Evolutionary conservation across 176 grass and related monocot genomes (phyloP).

Genomic region (Carex scoparia): DNA sequence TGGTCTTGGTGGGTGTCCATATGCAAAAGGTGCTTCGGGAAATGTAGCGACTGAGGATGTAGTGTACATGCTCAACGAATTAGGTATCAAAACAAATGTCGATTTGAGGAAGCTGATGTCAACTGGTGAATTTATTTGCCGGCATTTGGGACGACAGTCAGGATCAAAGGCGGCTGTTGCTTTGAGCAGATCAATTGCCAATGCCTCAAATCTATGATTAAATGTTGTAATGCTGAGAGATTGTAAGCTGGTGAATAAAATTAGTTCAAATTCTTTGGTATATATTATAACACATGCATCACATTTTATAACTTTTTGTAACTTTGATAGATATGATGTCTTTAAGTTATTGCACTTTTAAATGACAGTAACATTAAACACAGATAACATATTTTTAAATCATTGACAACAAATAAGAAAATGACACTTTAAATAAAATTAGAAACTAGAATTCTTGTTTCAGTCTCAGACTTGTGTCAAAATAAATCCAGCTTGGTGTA

Average conservation of each 20-base stretch:
- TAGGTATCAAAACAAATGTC: constrained; percentile 63
- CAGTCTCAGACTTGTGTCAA: not conserved
- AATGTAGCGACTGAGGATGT: constrained; percentile 85
- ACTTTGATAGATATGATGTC: too few species aligned
- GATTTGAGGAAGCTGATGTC: constrained; percentile 67
- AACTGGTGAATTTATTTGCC: constrained; percentile 68
- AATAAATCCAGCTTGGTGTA: not conserved
- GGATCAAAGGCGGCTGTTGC: constrained; percentile 72
- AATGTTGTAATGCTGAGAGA: too few species aligned
- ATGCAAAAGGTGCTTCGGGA: constrained; percentile 74
- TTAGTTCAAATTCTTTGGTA: not conserved
- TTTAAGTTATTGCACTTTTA: not conserved
- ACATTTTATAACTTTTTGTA: not conserved
- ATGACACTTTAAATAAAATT: constrained; percentile 1
- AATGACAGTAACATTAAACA: not conserved
- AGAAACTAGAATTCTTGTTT: not conserved
- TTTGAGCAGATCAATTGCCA: constrained; percentile 33
- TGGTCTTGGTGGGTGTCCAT: constrained; percentile 74
- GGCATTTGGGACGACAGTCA: constrained; percentile 52
- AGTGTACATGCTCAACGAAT: constrained; percentile 88
- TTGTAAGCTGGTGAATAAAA: not conserved
- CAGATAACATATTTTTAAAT: not conserved
- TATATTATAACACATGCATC: not conserved
- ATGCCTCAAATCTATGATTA: constrained; percentile 46
- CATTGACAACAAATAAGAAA: not conserved